Evolutionary conservation across 305 asterid species (phyloP).

Genomic region (Plantago coronopus): DNA sequence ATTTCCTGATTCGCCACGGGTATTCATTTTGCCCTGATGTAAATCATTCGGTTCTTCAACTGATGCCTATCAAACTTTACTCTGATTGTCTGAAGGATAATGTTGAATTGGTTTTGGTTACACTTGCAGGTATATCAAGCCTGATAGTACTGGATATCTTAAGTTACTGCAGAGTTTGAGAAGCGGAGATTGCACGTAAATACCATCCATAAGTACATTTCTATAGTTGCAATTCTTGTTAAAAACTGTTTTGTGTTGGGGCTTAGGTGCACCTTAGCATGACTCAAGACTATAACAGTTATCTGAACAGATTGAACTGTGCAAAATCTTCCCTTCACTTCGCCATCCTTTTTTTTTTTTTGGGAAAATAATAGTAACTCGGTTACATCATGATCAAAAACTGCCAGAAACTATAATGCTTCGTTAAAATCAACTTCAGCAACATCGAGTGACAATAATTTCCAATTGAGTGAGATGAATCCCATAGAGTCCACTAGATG

Average conservation of each 20-base stretch:
- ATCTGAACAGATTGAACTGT: too few relatives aligned
- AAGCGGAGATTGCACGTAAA: conserved; percentile 65
- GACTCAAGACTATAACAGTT: too few relatives aligned
- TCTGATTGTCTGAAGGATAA: background rate
- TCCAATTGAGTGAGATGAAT: too few relatives aligned
- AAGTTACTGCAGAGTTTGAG: conserved; percentile 64
- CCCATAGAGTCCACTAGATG: too few relatives aligned
- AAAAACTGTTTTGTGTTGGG: background rate
- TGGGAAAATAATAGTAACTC: too few relatives aligned
- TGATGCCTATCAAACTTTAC: background rate
- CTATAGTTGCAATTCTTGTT: background rate
- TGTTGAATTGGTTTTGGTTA: background rate
- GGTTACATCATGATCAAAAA: too few relatives aligned
- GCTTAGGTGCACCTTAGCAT: too few relatives aligned
- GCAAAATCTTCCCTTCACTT: too few relatives aligned
- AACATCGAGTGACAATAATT: too few relatives aligned
- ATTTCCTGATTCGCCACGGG: conserved; percentile 92
- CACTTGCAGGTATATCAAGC: conserved; percentile 60
- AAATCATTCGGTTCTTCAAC: background rate
- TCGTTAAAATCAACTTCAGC: too few relatives aligned
- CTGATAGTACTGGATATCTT: conserved; percentile 70
- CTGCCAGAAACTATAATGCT: too few relatives aligned
- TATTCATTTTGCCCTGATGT: conserved; percentile 32
- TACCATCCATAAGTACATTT: background rate
- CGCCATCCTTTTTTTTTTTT: too few relatives aligned